Evolutionary conservation across 306 rosid species (phyloP).

Genomic region (Casuarina cunninghamiana): DNA sequence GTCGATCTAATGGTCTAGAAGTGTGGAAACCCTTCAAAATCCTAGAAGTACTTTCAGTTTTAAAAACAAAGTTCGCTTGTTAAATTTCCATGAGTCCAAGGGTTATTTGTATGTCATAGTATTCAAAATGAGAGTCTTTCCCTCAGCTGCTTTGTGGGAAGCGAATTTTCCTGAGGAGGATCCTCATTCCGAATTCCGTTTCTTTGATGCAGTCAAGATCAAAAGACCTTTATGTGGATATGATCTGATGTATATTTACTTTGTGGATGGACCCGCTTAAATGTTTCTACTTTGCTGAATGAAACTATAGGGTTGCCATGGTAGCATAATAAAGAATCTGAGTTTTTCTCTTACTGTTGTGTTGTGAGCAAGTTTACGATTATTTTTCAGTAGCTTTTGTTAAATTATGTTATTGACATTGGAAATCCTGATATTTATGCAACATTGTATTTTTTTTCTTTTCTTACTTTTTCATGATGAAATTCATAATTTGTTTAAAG

Average conservation of each 20-base stretch:
- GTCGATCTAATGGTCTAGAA: not conserved
- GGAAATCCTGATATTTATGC: not conserved
- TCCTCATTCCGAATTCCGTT: not conserved
- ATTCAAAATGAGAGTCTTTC: not conserved
- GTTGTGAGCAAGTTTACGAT: not conserved
- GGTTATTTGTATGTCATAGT: not conserved
- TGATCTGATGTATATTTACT: not conserved
- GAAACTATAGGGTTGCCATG: not conserved
- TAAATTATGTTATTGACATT: not conserved
- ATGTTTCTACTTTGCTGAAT: not conserved
- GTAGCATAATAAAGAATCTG: not conserved
- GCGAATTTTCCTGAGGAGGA: not conserved
- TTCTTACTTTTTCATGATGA: slow-evolving; percentile 10
- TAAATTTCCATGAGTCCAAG: not conserved
- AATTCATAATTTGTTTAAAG: slow-evolving; percentile 45
- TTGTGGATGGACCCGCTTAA: not conserved
- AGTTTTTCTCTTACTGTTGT: not conserved
- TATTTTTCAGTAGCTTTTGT: not conserved
- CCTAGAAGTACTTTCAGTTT: not conserved
- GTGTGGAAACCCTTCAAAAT: not conserved
- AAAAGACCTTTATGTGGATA: not conserved
- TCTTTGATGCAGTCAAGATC: not conserved
- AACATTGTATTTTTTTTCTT: slow-evolving; percentile 16
- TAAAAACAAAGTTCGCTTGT: not conserved
- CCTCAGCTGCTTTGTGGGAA: not conserved